Evolutionary conservation across 164 flowering plant genomes (phyloP), one percentile per base, ranked within the genome.

Genomic region (Berberis thunbergii): DNA sequence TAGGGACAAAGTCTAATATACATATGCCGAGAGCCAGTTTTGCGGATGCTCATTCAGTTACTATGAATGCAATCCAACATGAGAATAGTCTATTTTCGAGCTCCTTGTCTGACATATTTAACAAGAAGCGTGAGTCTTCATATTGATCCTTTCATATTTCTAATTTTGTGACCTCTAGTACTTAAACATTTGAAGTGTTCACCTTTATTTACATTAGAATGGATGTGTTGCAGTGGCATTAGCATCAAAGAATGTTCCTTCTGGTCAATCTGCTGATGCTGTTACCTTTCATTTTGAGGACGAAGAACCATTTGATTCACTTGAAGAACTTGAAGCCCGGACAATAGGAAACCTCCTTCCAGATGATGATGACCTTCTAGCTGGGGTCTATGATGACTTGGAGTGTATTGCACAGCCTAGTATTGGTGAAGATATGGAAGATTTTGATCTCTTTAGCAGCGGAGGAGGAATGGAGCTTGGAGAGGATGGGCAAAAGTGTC

Each of bases 41-140:
- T 57, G 40, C 59, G 43, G 73, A 70, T 11, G 73, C 74, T 48
- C 74, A 54, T 41, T 75, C 64, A 66, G 53, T 59, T 60, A 73
- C 67, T 53, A 64, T 68, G 26, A 63, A 43, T 53, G 78, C 75
- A 53, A 45, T 76, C 58, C 88, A 76, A 57, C 67, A 80, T 70
- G 98, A 89, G 72, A 89, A 77, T 63, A 79, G 86, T 53, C 84
- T 88, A 57, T 88, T 89, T 77, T 90, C 96, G 5, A 84, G 94
- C 64, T 86, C 96, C 38, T 61, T 90, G 61, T 88, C 96, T 12
- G 92, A 88, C 41, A 50, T 85, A 57, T 87, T 86, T 73, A 74
- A 62, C 68, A 81, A 76, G 72, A 90, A 90, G 63, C 46, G 96
- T 88, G 74, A 68, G 92, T 69, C 40, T n/a, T 54, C 13, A 4